Conservation (phyloP, 306 rosid species). For the Begonia fuchsioides region DNA sequence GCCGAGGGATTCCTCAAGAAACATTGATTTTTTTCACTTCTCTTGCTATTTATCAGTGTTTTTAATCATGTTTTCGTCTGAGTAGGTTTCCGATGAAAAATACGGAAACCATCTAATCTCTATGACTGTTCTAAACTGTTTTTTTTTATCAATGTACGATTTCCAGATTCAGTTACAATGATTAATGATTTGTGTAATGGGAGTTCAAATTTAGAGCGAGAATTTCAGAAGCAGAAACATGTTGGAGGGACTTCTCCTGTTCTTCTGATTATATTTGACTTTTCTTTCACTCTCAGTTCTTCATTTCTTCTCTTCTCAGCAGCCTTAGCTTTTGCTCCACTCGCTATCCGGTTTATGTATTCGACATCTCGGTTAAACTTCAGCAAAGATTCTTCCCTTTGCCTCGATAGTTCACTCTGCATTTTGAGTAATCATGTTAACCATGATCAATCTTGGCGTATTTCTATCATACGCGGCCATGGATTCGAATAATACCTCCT, state of each 20-base stretch:
- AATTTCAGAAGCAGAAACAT: conserved; percentile 44
- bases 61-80: neutral
- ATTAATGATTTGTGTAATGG: no score
- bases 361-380: conserved; percentile 13
- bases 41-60: neutral
- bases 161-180: no score
- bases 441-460: no score
- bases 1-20: conserved; percentile 11
- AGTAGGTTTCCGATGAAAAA: neutral
- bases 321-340: conserved; percentile 42
- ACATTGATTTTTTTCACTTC: neutral
- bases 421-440: conserved; percentile 5
- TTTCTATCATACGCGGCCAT: no score
- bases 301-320: conserved; percentile 22
- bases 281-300: conserved; percentile 29
- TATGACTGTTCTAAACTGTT: neutral
- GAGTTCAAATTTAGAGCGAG: no score
- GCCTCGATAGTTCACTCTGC: conserved; percentile 26
- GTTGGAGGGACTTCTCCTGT: conserved; percentile 39
- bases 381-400: conserved; percentile 20
- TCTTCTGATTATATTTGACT: conserved; percentile 37
- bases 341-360: conserved; percentile 25
- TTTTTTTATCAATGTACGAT: no score
- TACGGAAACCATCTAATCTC: neutral
- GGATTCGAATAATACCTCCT: conserved; percentile 30